These are phyloP conservation scores for Gonapodya prolifera DNA, from an alignment of 192 early-diverging fungal genomes.

Conservation along the genomic window DNA sequence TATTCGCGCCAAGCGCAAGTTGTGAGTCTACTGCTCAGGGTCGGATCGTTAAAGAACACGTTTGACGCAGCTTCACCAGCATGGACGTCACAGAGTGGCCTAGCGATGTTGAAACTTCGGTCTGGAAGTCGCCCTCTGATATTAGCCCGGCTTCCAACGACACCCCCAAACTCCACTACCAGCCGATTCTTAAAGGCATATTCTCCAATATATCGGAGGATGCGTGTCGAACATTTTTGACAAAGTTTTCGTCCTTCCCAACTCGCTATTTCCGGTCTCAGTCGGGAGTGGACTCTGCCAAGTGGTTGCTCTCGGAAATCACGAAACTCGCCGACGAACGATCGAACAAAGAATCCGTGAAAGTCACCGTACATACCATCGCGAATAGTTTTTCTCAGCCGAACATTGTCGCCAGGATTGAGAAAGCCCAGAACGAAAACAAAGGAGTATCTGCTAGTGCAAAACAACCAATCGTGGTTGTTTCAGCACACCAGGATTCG, in stretches of 20 bases:
- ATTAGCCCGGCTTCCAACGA: background rate
- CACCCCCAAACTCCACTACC: background rate
- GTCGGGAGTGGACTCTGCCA: constrained; percentile 47
- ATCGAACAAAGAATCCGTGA: constrained; percentile 12
- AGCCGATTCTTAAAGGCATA: background rate
- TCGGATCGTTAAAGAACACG: too few species aligned
- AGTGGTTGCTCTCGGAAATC: constrained; percentile 56
- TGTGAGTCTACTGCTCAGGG: too few species aligned
- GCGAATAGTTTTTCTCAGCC: constrained; percentile 71
- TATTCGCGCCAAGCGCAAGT: too few species aligned
- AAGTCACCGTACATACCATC: constrained; percentile 63
- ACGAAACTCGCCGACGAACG: constrained; percentile 22
- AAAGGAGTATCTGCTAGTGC: too few species aligned
- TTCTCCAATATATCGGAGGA: background rate
- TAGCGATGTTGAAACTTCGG: too few species aligned
- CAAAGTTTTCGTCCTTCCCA: constrained; percentile 65
- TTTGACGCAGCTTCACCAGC: background rate
- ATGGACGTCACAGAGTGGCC: background rate
- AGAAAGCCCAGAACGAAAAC: constrained; percentile 31
- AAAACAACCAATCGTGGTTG: constrained; percentile 45
- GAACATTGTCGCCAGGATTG: constrained; percentile 71
- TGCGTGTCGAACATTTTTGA: constrained; percentile 54
- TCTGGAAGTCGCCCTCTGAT: background rate
- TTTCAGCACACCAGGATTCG: constrained; percentile 80
- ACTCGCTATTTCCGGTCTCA: constrained; percentile 82